Evolutionary conservation across 495 filamentous ascomycete genomes (phyloP), one percentile per base, ranked within the genome.

Genomic region (Penicillium silybi): DNA sequence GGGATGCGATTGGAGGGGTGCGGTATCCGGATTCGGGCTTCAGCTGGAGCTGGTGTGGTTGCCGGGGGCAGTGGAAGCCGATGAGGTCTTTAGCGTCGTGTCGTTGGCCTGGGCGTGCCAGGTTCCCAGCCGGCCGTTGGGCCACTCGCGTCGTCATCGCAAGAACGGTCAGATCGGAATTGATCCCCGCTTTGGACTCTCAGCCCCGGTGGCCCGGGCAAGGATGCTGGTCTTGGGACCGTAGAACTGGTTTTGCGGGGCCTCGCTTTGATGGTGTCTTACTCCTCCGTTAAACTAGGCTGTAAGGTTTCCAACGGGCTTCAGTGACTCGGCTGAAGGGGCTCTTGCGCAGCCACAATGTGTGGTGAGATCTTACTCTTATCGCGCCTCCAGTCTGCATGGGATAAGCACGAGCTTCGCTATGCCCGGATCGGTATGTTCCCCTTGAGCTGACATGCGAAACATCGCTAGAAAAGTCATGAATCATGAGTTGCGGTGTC

Each of bases 271-370:
- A 39, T 22, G 29, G 18, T 46, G 29, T 40, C 46, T 41, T 41
- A 38, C 46, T 32, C n/a, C n/a, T n/a, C n/a, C n/a, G n/a, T n/a
- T n/a, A n/a, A n/a, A n/a, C n/a, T n/a, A n/a, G n/a, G n/a, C n/a
- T n/a, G n/a, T n/a, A n/a, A n/a, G n/a, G n/a, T n/a, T n/a, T n/a
- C n/a, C n/a, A n/a, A n/a, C n/a, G n/a, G n/a, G n/a, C n/a, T n/a
- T n/a, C n/a, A n/a, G n/a, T n/a, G 22, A 7, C 1, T 25, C 32
- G 46, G 40, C 15, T 43, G 37, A 35, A 34, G 45, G 34, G 52
- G 52, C 52, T 54, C 52, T 55, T 51, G 57, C 57, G 57, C 52
- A 52, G 41, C 52, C 57, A 59, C 52, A 48, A 48, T 59, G 52
- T 59, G 29, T 29, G 4, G 41, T 59, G 48, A 52, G 41, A 40